These are phyloP conservation scores for Kwoniella sp. DNA, from an alignment of 768 basidiomycete species.

Conservation along the genomic window DNA sequence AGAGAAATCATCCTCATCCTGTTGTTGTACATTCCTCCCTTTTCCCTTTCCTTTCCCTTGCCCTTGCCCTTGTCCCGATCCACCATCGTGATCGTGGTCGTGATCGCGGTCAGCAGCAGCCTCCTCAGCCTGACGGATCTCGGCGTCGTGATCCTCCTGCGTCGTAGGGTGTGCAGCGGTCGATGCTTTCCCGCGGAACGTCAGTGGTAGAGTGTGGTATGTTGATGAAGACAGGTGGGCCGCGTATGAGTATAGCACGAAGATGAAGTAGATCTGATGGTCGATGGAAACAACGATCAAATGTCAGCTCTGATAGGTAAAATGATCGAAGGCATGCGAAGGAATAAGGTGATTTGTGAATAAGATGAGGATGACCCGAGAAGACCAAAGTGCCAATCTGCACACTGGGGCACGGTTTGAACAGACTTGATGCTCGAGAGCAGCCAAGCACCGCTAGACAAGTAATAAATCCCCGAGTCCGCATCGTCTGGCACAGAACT, in stretches of 20 bases:
- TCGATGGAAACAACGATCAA: neutral
- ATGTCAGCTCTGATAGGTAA: too few species aligned
- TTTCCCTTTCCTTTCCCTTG: constrained; percentile 15
- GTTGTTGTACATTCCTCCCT: neutral
- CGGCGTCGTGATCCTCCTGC: constrained; percentile 36
- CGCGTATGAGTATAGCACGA: constrained; percentile 89
- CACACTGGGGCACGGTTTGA: too few species aligned
- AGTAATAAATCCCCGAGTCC: neutral
- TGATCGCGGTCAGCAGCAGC: constrained; percentile 17
- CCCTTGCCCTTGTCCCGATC: neutral
- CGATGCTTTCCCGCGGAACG: constrained; percentile 42
- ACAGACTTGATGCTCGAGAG: too few species aligned
- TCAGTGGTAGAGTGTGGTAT: constrained; percentile 75
- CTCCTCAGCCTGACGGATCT: constrained; percentile 17
- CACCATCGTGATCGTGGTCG: neutral
- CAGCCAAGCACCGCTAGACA: neutral
- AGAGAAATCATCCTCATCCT: constrained; percentile 28
- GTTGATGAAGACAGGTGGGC: constrained; percentile 87
- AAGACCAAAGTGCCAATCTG: too few species aligned
- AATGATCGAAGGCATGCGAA: too few species aligned
- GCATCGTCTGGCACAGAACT: too few species aligned
- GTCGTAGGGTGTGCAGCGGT: constrained; percentile 42
- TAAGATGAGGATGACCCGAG: too few species aligned
- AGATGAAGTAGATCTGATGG: constrained; percentile 81
- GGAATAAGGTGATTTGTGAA: too few species aligned